Evolutionary conservation across 2,329 filamentous ascomycete species (phyloP).

Genomic region (Pseudogymnoascus sp.): DNA sequence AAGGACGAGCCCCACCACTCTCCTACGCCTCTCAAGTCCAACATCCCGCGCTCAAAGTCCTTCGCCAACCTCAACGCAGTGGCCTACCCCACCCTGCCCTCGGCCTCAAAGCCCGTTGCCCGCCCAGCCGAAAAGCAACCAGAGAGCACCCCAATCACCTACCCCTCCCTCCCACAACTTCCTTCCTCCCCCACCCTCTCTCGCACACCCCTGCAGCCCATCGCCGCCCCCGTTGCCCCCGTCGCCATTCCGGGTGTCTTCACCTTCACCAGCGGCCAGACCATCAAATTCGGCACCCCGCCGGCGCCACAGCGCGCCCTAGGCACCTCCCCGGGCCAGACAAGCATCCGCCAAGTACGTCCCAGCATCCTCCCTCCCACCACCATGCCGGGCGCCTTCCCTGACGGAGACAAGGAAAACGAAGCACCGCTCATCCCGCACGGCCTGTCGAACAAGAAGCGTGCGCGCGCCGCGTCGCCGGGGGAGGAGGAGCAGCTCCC

Average conservation of each 20-base stretch:
- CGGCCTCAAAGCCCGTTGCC: conserved; percentile 21
- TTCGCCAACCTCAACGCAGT: conserved; percentile 29
- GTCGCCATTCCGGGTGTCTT: conserved; percentile 44
- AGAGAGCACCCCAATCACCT: conserved; percentile 15
- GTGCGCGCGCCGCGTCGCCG: conserved; percentile 47
- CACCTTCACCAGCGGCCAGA: conserved; percentile 58
- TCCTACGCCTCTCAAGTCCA: conserved; percentile 47
- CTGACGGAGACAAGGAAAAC: conserved; percentile 45
- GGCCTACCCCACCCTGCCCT: conserved; percentile 28
- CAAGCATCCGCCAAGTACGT: conserved; percentile 52
- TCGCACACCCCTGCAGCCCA: conserved; percentile 24
- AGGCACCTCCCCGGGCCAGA: conserved; percentile 48
- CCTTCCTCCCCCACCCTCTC: conserved; percentile 12
- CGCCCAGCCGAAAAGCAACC: neutral
- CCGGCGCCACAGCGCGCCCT: conserved; percentile 40
- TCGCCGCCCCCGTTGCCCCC: neutral
- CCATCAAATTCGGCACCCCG: conserved; percentile 46
- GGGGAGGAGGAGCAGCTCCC: conserved; percentile 45
- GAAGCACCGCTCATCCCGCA: conserved; percentile 41
- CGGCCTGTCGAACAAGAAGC: conserved; percentile 58
- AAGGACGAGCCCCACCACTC: conserved; percentile 37
- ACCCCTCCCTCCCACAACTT: conserved; percentile 22
- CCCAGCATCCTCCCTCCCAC: conserved; percentile 36
- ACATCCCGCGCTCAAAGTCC: conserved; percentile 35
- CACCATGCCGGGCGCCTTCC: conserved; percentile 50